Percentiles rank a stretch among this genome's conserved stretches.
phyloP scores from a whole-genome alignment of 306 rosid genomes.

The Coriaria nepalensis region DNA sequence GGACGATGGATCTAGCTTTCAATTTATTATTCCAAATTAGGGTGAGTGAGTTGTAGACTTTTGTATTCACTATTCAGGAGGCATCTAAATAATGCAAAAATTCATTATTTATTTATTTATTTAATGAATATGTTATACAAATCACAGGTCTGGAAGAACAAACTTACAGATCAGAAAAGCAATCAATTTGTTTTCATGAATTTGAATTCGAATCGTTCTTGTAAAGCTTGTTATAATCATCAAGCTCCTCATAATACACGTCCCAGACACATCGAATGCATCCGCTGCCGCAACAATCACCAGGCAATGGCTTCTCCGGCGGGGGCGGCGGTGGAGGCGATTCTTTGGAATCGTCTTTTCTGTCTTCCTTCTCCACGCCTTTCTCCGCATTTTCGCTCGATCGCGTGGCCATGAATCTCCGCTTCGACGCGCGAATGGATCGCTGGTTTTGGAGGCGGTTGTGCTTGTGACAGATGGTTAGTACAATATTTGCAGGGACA shows the following conservation, averaged over 20 bases:
- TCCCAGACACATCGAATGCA: slow-evolving; percentile 97
- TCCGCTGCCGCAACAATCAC: slow-evolving; percentile 88
- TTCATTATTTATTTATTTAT: too few species aligned
- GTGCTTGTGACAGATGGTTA: too few species aligned
- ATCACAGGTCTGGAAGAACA: not conserved
- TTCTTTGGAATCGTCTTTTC: slow-evolving; percentile 6
- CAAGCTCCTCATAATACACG: slow-evolving; percentile 73
- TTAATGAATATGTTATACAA: not conserved
- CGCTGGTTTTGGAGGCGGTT: too few species aligned
- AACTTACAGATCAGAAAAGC: not conserved
- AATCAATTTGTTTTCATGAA: slow-evolving; percentile 1
- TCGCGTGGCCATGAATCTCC: slow-evolving; percentile 18
- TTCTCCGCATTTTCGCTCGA: slow-evolving; percentile 4
- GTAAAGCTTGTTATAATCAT: slow-evolving; percentile 45
- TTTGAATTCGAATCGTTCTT: slow-evolving; percentile 22
- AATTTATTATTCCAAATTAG: too few species aligned
- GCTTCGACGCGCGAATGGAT: not conserved
- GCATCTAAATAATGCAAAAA: too few species aligned
- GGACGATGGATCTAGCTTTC: too few species aligned
- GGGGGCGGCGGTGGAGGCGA: slow-evolving; percentile 49
- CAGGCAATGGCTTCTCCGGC: slow-evolving; percentile 78
- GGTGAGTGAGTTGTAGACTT: too few species aligned
- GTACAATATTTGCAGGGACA: not conserved
- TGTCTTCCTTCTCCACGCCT: slow-evolving; percentile 3
- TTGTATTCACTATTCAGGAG: too few species aligned